Conservation (phyloP, 495 filamentous ascomycete genomes). For the Neurospora sp. region DNA sequence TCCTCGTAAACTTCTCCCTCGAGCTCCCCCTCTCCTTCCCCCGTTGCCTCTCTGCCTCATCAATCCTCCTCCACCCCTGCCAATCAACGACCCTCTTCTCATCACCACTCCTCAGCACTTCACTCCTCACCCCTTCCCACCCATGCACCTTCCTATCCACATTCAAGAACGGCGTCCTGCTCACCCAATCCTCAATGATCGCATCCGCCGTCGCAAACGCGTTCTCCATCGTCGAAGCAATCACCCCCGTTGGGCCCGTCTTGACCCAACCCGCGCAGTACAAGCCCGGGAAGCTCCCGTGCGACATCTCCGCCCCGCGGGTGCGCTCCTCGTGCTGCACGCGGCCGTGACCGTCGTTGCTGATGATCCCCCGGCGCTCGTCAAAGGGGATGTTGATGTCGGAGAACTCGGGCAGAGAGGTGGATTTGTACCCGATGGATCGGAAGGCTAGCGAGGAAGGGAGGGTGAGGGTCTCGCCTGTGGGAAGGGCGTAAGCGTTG, state of each 20-base stretch:
- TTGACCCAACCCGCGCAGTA: slow-evolving; percentile 98
- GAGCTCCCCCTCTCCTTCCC: slow-evolving; percentile 61
- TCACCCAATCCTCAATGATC: slow-evolving; percentile 63
- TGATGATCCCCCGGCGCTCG: slow-evolving; percentile 58
- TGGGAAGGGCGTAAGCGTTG: slow-evolving; percentile 42
- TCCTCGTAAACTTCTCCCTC: slow-evolving; percentile 73
- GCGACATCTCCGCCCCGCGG: slow-evolving; percentile 13
- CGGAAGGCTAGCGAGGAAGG: slow-evolving; percentile 67
- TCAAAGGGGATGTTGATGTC: slow-evolving; percentile 78
- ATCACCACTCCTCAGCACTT: slow-evolving; percentile 23
- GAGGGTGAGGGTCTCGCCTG: slow-evolving; percentile 31
- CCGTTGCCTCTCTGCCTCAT: slow-evolving; percentile 59
- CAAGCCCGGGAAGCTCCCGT: slow-evolving; percentile 55
- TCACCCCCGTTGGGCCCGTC: slow-evolving; percentile 87
- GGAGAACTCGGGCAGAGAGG: slow-evolving; percentile 61
- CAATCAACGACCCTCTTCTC: slow-evolving; percentile 52
- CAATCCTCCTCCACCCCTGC: slow-evolving; percentile 81
- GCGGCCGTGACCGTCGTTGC: slow-evolving; percentile 75
- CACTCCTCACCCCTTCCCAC: slow-evolving; percentile 62
- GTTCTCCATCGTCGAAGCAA: slow-evolving; percentile 92
- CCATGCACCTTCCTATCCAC: slow-evolving; percentile 40
- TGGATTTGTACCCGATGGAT: slow-evolving; percentile 85
- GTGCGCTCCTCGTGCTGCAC: slow-evolving; percentile 33
- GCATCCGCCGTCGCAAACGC: slow-evolving; percentile 83
- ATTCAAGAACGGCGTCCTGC: slow-evolving; percentile 36